Base-by-base conservation (phyloP, 1,284 basidiomycete species). In the Pyrrhoderma noxium region DNA sequence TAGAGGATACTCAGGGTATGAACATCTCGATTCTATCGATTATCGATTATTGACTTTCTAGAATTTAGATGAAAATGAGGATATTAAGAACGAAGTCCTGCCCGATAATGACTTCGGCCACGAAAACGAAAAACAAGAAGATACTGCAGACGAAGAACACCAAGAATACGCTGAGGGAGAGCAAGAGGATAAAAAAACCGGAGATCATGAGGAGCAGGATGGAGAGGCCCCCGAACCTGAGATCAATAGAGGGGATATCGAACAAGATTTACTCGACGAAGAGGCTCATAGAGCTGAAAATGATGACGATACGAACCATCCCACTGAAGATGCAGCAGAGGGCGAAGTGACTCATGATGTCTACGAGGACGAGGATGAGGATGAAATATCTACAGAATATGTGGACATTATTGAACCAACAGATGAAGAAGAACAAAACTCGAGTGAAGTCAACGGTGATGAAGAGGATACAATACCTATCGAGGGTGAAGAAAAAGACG, bases 401-500 rank as follows among this genome's bases (percentile, higher is more conserved):
- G 57, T 58, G 27, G 58, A 57, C 7, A 60, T 56, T 14, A 61
- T 62, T 34, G 62, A 58, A 27, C 61, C 57, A 16, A 61, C 60
- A 23, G 60, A 61, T 36, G 55, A 57, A 5, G 63, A 62, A 7
- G 21, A 14, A 8, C 55, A 60, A 34, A 61, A 57, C 19, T 37
- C 49, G 3, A 31, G 19, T 43, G 55, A 52, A 40, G 47, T 34
- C 13, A 40, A 40, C 11, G 55, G 49, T 19, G 62, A 67, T n/a
- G 65, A 62, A 43, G 62, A 65, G 22, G 65, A 65, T 35, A 46
- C 11, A n/a, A n/a, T n/a, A n/a, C n/a, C n/a, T n/a, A n/a, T 51
- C 8, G 64, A 62, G 37, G 62, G 60, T 2, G 62, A 65, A 18
- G 60, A 8, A 1, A 61, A 63, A 42, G 63, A 62, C 56, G 55